phyloP scores from a whole-genome alignment of 2,329 filamentous ascomycete genomes.

The Tolypocladium sp. region DNA sequence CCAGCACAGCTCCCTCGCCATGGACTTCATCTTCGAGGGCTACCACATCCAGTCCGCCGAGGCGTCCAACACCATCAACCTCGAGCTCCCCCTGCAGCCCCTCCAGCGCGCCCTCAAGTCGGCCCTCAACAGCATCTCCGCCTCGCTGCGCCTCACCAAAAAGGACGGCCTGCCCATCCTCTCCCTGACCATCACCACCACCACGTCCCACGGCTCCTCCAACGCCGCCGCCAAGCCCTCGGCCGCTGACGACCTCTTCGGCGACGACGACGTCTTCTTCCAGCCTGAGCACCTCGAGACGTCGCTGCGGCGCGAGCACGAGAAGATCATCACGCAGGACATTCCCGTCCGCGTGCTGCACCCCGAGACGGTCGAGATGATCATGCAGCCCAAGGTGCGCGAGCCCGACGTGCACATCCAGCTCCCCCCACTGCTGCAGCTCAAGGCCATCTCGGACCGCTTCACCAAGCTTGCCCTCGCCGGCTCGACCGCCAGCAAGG shows the following conservation, averaged over 20 bases:
- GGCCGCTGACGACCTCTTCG: conserved; percentile 27
- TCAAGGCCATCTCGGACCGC: conserved; percentile 90
- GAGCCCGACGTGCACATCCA: conserved; percentile 93
- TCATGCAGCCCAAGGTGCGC: conserved; percentile 83
- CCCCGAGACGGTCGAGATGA: conserved; percentile 74
- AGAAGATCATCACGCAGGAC: conserved; percentile 90
- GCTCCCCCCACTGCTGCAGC: conserved; percentile 74
- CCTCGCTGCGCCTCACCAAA: conserved; percentile 84
- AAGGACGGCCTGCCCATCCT: conserved; percentile 81
- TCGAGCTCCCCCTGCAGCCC: conserved; percentile 83
- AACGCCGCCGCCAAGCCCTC: conserved; percentile 18
- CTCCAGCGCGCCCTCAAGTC: conserved; percentile 89
- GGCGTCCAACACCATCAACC: conserved; percentile 80
- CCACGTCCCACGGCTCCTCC: conserved; percentile 39
- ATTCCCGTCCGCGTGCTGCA: conserved; percentile 89
- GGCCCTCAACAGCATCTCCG: conserved; percentile 70
- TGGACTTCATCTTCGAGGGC: conserved; percentile 79
- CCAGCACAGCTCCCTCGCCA: conserved; percentile 47
- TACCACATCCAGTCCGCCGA: conserved; percentile 84
- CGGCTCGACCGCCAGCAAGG: conserved; percentile 27
- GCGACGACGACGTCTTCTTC: conserved; percentile 34
- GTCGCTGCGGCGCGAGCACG: conserved; percentile 59
- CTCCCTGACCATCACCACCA: conserved; percentile 80
- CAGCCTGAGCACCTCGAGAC: conserved; percentile 44
- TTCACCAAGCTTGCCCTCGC: conserved; percentile 77